A percentile compares a stretch with the other conserved stretches of the same genome.
Evolutionary conservation across 1,284 basidiomycete species (phyloP).

Genomic region (Boletus subluridellus): DNA sequence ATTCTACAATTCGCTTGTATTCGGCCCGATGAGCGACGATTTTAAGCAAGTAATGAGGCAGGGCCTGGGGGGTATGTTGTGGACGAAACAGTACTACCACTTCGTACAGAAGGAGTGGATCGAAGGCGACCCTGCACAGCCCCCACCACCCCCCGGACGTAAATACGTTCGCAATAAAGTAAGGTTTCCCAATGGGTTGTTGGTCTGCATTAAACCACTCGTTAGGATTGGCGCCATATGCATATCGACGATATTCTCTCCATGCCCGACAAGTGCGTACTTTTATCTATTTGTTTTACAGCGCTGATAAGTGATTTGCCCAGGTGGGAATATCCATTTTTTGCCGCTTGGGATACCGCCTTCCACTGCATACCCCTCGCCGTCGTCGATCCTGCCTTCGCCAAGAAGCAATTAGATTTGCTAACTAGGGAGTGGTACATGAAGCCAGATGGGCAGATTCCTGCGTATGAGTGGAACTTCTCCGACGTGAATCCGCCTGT

Average conservation of each 20-base stretch:
- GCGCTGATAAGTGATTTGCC: constrained; percentile 1
- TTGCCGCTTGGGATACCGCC: constrained; percentile 92
- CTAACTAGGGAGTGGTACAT: constrained; percentile 98
- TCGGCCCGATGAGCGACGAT: constrained; percentile 86
- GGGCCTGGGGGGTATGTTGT: constrained; percentile 97
- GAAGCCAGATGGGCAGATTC: constrained; percentile 97
- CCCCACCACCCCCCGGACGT: constrained; percentile 87
- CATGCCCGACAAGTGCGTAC: constrained; percentile 90
- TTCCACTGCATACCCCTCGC: constrained; percentile 98
- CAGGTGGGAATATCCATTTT: constrained; percentile 97
- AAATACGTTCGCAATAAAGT: constrained; percentile 85
- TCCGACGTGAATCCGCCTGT: constrained; percentile 96
- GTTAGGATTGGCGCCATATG: constrained; percentile 89
- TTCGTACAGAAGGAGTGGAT: constrained; percentile 97
- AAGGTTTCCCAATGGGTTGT: constrained; percentile 1
- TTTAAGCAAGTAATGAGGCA: constrained; percentile 95
- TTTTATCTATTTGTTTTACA: background rate
- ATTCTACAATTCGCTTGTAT: constrained; percentile 82
- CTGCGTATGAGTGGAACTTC: constrained; percentile 99
- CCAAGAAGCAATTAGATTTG: constrained; percentile 95
- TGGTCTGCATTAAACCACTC: constrained; percentile 1
- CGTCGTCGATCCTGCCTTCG: constrained; percentile 90
- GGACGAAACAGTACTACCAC: constrained; percentile 97
- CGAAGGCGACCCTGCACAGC: constrained; percentile 91
- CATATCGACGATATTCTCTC: constrained; percentile 94